phyloP scores from a whole-genome alignment of 2,329 filamentous ascomycete species.

The Clarireedia monteithiana region DNA sequence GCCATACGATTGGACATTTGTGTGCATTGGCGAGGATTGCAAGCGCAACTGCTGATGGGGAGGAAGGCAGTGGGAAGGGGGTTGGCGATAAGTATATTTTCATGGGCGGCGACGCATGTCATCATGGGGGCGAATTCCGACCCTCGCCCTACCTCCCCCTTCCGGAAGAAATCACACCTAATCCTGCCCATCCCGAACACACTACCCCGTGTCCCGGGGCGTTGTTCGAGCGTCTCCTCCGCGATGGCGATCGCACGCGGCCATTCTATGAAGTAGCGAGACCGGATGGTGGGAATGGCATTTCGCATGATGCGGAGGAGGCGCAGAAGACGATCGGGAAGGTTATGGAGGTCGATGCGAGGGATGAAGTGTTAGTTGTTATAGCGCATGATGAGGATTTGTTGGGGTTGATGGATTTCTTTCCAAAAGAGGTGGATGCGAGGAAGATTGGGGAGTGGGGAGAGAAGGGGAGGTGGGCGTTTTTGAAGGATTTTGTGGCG shows the following conservation, averaged over 20 bases:
- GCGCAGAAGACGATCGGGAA: slow-evolving; percentile 36
- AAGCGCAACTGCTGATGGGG: neutral
- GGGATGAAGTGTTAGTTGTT: slow-evolving; percentile 36
- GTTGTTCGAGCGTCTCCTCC: slow-evolving; percentile 34
- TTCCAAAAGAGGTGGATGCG: slow-evolving; percentile 39
- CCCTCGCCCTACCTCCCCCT: slow-evolving; percentile 36
- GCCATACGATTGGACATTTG: slow-evolving; percentile 35
- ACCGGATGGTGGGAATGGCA: slow-evolving; percentile 7
- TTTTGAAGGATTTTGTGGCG: slow-evolving; percentile 41
- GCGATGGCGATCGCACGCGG: slow-evolving; percentile 19
- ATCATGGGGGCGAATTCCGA: slow-evolving; percentile 35
- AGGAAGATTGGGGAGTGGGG: slow-evolving; percentile 40
- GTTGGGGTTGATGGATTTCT: slow-evolving; percentile 38
- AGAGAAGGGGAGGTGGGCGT: slow-evolving; percentile 39
- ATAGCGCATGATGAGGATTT: slow-evolving; percentile 41
- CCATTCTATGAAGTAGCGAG: slow-evolving; percentile 30
- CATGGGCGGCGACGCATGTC: slow-evolving; percentile 36
- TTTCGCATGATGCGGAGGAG: slow-evolving; percentile 26
- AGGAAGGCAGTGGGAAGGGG: no score
- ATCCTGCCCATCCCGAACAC: slow-evolving; percentile 30
- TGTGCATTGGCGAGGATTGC: slow-evolving; percentile 35
- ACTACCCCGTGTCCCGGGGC: slow-evolving; percentile 34
- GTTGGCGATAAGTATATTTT: slow-evolving; percentile 31
- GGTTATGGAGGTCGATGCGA: slow-evolving; percentile 38
- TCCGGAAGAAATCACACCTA: slow-evolving; percentile 31